A percentile compares a stretch with the other conserved stretches of the same genome.
phyloP scores from a whole-genome alignment of 169 alveolate genomes.

The Plasmodium berghei region DNA sequence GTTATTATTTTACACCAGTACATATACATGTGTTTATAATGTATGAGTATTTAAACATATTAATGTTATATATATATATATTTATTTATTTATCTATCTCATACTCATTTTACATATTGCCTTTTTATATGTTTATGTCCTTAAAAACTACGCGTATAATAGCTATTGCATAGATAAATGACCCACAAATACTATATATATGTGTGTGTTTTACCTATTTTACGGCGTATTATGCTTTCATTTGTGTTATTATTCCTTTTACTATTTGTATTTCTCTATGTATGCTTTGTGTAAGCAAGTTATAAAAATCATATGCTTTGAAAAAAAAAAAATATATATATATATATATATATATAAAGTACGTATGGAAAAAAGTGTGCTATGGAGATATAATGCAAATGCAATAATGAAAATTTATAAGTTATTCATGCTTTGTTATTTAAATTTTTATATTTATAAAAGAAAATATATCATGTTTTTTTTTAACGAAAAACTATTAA shows the following conservation, averaged over 20 bases:
- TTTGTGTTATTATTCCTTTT: neutral
- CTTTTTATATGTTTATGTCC: neutral
- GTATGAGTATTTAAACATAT: neutral
- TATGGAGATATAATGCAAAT: slow-evolving; percentile 23
- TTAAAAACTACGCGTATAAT: slow-evolving; percentile 11
- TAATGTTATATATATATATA: slow-evolving; percentile 13
- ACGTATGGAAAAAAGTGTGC: slow-evolving; percentile 8
- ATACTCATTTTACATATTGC: slow-evolving; percentile 9
- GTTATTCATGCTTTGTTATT: slow-evolving; percentile 29
- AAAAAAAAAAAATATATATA: no score
- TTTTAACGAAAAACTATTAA: slow-evolving; percentile 1
- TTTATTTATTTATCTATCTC: neutral
- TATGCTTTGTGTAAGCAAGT: neutral
- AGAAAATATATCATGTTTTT: slow-evolving; percentile 16
- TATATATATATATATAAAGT: neutral
- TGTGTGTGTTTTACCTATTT: neutral
- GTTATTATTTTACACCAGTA: neutral
- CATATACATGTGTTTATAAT: neutral
- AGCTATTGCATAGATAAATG: slow-evolving; percentile 5
- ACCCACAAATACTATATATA: no score
- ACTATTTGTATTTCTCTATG: neutral
- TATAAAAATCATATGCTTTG: neutral
- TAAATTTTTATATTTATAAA: slow-evolving; percentile 30
- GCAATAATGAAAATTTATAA: slow-evolving; percentile 19
- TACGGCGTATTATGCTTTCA: neutral